These are phyloP conservation scores for Diplotaxis tenuifolia DNA, from an alignment of 345 rosid species.

Conservation along the genomic window DNA sequence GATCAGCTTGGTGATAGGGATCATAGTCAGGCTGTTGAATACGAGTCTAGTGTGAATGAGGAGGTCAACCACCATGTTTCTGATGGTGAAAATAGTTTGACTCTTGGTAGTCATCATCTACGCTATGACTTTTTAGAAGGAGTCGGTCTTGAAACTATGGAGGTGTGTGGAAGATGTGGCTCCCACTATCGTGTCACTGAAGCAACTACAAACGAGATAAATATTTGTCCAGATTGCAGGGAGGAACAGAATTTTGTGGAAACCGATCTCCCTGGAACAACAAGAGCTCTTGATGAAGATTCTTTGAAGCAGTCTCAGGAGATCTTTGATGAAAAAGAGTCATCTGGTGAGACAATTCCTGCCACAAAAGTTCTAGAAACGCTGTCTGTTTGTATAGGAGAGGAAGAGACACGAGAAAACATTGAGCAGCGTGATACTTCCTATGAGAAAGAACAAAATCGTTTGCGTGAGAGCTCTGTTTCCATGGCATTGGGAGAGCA, in stretches of 20 bases:
- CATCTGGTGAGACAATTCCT: slow-evolving; percentile 36
- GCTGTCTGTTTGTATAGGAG: slow-evolving; percentile 35
- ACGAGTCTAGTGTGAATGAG: slow-evolving; percentile 43
- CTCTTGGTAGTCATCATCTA: slow-evolving; percentile 42
- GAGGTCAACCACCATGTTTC: slow-evolving; percentile 41
- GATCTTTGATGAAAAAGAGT: slow-evolving; percentile 36
- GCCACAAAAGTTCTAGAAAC: slow-evolving; percentile 31
- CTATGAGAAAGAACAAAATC: slow-evolving; percentile 35
- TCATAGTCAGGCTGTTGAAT: slow-evolving; percentile 40
- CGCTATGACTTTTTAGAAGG: slow-evolving; percentile 45
- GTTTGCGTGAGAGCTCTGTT: slow-evolving; percentile 39
- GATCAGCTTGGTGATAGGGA: slow-evolving; percentile 43
- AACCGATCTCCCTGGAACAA: slow-evolving; percentile 35
- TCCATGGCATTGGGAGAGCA: slow-evolving; percentile 38
- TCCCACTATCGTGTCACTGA: slow-evolving; percentile 46
- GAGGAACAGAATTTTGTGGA: slow-evolving; percentile 41
- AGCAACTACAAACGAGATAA: slow-evolving; percentile 41
- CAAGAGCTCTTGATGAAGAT: slow-evolving; percentile 34
- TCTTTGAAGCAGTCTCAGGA: slow-evolving; percentile 27
- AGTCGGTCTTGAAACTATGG: slow-evolving; percentile 42
- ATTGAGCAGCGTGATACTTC: slow-evolving; percentile 35
- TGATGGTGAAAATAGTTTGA: slow-evolving; percentile 46
- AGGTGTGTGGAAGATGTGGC: slow-evolving; percentile 66
- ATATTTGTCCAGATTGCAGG: slow-evolving; percentile 73
- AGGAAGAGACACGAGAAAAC: slow-evolving; percentile 40